Percentiles rank a stretch among this genome's conserved stretches.
Evolutionary conservation across 768 basidiomycete genomes (phyloP).

Genomic region (Leccinum ochraceum): DNA sequence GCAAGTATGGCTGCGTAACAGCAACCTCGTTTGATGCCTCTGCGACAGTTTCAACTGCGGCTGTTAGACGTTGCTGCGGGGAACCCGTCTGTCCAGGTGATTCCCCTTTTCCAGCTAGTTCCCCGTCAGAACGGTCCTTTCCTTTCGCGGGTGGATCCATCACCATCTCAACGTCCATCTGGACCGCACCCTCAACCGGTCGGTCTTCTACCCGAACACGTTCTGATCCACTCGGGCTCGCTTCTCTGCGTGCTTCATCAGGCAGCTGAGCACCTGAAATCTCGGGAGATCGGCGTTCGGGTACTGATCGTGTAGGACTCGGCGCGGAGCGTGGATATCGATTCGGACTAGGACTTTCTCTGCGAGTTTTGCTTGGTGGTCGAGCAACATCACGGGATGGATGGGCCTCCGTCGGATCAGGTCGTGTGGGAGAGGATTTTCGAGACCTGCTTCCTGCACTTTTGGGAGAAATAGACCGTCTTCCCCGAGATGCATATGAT

Average conservation of each 20-base stretch:
- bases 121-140: slow-evolving; percentile 20
- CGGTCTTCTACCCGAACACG: slow-evolving; percentile 6
- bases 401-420: slow-evolving; percentile 13
- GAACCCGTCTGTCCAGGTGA: slow-evolving; percentile 28
- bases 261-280: background rate
- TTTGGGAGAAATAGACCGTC: slow-evolving; percentile 25
- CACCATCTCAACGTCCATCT: slow-evolving; percentile 9
- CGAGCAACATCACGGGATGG: slow-evolving; percentile 14
- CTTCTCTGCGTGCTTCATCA: slow-evolving; percentile 5
- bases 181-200: background rate
- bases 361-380: slow-evolving; percentile 15
- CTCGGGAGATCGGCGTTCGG: slow-evolving; percentile 7
- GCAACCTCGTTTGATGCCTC: slow-evolving; percentile 16
- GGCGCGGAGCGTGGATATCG: slow-evolving; percentile 3
- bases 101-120: slow-evolving; percentile 20
- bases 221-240: background rate
- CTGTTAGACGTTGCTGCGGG: slow-evolving; percentile 6
- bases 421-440: slow-evolving; percentile 21
- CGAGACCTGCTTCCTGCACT: slow-evolving; percentile 25
- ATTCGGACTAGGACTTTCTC: slow-evolving; percentile 18
- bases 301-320: slow-evolving; percentile 15
- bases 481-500: slow-evolving; percentile 16
- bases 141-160: slow-evolving; percentile 12
- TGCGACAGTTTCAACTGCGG: slow-evolving; percentile 16
- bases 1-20: slow-evolving; percentile 33